A percentile compares a stretch with the other conserved stretches of the same genome.
phyloP scores from a whole-genome alignment of 768 basidiomycete genomes.

The Serendipita sp. region DNA sequence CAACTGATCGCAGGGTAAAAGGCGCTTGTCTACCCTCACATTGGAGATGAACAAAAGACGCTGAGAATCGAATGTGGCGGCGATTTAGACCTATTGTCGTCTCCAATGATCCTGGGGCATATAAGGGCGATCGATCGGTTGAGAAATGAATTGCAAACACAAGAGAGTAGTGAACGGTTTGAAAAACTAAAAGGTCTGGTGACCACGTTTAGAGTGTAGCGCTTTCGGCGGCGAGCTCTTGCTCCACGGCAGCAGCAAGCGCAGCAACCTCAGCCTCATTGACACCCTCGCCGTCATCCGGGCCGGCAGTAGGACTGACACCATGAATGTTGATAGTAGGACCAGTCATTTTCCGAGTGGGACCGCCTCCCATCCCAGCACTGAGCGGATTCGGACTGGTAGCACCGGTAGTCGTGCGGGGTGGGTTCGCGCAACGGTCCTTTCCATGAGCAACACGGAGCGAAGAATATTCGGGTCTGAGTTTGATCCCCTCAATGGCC shows the following conservation, averaged over 20 bases:
- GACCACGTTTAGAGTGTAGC: not conserved
- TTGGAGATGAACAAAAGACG: no score
- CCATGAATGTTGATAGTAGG: not conserved
- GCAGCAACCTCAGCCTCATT: slow-evolving; percentile 5
- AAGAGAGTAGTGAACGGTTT: no score
- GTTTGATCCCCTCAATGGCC: slow-evolving; percentile 92
- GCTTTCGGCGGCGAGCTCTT: not conserved
- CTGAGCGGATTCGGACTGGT: not conserved
- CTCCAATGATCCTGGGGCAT: not conserved
- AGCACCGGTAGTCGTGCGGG: slow-evolving; percentile 23
- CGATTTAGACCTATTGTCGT: no score
- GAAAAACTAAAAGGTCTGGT: no score
- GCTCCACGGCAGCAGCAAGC: slow-evolving; percentile 1
- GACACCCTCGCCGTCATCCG: not conserved
- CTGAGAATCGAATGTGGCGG: no score
- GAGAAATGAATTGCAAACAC: not conserved
- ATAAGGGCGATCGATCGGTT: not conserved
- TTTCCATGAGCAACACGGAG: slow-evolving; percentile 90
- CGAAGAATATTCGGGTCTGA: slow-evolving; percentile 75
- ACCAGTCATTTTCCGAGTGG: not conserved
- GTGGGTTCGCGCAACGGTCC: slow-evolving; percentile 87
- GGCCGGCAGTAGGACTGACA: not conserved
- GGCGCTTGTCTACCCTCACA: not conserved
- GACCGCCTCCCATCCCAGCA: not conserved
- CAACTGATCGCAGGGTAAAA: not conserved